phyloP scores from a whole-genome alignment of 306 rosid genomes.

The Hippophae rhamnoides region DNA sequence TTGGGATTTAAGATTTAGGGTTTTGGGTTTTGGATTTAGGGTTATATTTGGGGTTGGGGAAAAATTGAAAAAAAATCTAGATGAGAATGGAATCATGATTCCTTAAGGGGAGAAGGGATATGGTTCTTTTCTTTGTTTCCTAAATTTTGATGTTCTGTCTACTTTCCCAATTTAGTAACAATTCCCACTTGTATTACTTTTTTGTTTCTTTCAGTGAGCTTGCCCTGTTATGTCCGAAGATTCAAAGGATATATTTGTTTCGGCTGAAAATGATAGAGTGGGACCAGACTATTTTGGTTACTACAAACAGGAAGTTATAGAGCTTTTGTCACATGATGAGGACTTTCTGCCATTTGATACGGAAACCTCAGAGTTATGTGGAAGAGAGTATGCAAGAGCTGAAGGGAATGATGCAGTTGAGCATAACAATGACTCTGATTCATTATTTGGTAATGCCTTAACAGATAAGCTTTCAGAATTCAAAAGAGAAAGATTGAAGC shows the following conservation, averaged over 20 bases:
- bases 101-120: no score
- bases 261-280: constrained; percentile 24
- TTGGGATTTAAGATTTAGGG: no score
- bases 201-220: constrained; percentile 9
- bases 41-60: no score
- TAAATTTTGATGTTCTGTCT: no score
- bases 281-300: constrained; percentile 85
- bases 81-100: no score
- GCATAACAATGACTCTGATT: constrained; percentile 14
- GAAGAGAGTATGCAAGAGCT: constrained; percentile 14
- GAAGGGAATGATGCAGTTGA: constrained; percentile 21
- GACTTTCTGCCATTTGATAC: constrained; percentile 27
- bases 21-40: no score
- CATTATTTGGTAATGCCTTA: constrained; percentile 34
- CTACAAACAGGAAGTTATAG: constrained; percentile 41
- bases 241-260: constrained; percentile 23
- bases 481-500: constrained; percentile 47
- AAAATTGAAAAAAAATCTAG: no score
- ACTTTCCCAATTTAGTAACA: no score
- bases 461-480: constrained; percentile 45
- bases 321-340: constrained; percentile 49
- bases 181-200: no score
- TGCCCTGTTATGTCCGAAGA: constrained; percentile 55
- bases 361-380: constrained; percentile 20
- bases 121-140: no score